A percentile compares a stretch with the other conserved stretches of the same genome.
Evolutionary conservation across 2,329 filamentous ascomycete genomes (phyloP).

Genomic region (Metarhizium humberi): DNA sequence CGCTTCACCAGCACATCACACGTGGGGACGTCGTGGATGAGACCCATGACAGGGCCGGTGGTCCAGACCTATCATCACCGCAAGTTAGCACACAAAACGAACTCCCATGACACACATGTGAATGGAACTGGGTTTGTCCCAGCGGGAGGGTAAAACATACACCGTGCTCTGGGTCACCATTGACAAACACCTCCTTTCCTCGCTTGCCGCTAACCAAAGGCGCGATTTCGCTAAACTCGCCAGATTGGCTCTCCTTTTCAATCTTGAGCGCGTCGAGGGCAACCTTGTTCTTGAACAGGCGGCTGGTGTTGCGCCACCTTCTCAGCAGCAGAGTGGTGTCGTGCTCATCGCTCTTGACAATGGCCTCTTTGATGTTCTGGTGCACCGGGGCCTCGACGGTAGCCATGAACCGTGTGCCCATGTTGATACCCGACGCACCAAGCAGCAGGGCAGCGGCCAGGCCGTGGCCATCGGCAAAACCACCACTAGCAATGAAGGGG

Average conservation of each 20-base stretch:
- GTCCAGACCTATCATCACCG: slow-evolving; percentile 69
- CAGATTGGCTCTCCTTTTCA: slow-evolving; percentile 72
- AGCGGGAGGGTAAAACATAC: slow-evolving; percentile 41
- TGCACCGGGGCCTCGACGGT: slow-evolving; percentile 91
- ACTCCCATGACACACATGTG: too few relatives aligned
- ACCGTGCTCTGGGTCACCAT: slow-evolving; percentile 82
- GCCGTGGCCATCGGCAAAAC: slow-evolving; percentile 90
- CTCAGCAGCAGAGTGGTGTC: slow-evolving; percentile 84
- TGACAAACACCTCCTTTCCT: slow-evolving; percentile 83
- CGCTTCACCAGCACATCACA: slow-evolving; percentile 59
- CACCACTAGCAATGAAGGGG: slow-evolving; percentile 92
- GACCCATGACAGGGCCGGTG: slow-evolving; percentile 85
- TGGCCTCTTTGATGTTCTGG: slow-evolving; percentile 84
- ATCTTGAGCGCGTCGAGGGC: slow-evolving; percentile 70
- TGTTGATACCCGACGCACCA: slow-evolving; percentile 91
- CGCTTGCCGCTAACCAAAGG: slow-evolving; percentile 83
- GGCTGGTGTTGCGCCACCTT: slow-evolving; percentile 85
- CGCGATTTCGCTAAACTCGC: slow-evolving; percentile 83
- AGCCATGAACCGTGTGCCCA: slow-evolving; percentile 97
- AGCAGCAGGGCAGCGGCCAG: slow-evolving; percentile 83
- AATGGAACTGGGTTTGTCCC: too few relatives aligned
- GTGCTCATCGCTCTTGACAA: slow-evolving; percentile 79
- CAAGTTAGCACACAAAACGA: slow-evolving; percentile 5
- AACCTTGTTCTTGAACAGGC: slow-evolving; percentile 87
- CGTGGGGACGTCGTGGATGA: slow-evolving; percentile 76